A percentile compares a stretch with the other conserved stretches of the same genome.
phyloP scores from a whole-genome alignment of 2,329 filamentous ascomycete species.

The Lecanoromycetidae sp. region DNA sequence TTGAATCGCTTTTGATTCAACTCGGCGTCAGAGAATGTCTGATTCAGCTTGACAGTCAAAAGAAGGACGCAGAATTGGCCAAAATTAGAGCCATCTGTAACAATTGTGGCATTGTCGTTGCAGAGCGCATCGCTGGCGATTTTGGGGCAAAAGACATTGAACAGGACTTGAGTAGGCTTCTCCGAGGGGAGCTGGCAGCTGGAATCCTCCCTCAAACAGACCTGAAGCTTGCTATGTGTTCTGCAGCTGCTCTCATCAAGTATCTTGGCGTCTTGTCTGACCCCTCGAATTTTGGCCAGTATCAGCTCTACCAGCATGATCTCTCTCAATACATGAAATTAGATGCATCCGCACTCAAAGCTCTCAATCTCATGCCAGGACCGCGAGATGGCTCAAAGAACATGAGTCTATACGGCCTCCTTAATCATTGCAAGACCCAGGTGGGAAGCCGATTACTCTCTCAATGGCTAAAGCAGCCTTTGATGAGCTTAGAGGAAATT shows the following conservation, averaged over 20 bases:
- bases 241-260: constrained; percentile 84
- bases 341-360: constrained; percentile 84
- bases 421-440: constrained; percentile 97
- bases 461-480: constrained; percentile 94
- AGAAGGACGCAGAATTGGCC: constrained; percentile 76
- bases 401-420: constrained; percentile 87
- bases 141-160: constrained; percentile 89
- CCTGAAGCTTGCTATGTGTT: constrained; percentile 89
- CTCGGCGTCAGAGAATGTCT: constrained; percentile 90
- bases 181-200: constrained; percentile 73
- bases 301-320: constrained; percentile 93
- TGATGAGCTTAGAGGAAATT: constrained; percentile 85
- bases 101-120: constrained; percentile 80
- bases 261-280: constrained; percentile 87
- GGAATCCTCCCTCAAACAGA: constrained; percentile 78
- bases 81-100: constrained; percentile 85
- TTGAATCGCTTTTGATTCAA: constrained; percentile 91
- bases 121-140: constrained; percentile 63
- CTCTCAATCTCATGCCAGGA: constrained; percentile 93
- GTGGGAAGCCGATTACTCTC: constrained; percentile 79
- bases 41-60: constrained; percentile 62
- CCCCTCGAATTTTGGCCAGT: constrained; percentile 89
- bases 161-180: constrained; percentile 74
- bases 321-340: constrained; percentile 96
- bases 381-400: constrained; percentile 89